Base-by-base conservation (phyloP, 2,329 filamentous ascomycete species). In the Hypoxylon sp. region DNA sequence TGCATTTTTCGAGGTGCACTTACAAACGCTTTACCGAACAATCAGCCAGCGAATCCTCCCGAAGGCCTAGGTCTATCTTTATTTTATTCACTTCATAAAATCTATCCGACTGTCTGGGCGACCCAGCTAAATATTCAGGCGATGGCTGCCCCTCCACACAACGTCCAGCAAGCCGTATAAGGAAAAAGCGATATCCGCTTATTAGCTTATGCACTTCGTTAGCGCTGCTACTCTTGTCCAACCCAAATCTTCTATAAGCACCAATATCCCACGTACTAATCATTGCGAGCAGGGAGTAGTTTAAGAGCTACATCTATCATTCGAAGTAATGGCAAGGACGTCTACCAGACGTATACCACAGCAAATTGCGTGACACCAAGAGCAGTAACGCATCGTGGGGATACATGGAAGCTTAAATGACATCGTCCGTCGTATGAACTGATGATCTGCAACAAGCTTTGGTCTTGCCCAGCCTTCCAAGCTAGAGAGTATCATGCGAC, bases 181-280 rank as follows among this genome's bases (percentile, higher is more conserved):
- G 48, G 41, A 48, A 55, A 52, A 41, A n/a, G 35, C 26, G 29
- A 56, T 34, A 36, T 34, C 31, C 47, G 43, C 43, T 32, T 31
- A 47, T 47, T 47, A 15, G 38, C 29, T 26, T 26, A 34, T 43
- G 43, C 37, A 30, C 36, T 49, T 46, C 6, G 7, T 12, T 37
- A 26, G 11, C 15, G 21, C 7, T 16, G 21, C 19, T 4, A 26
- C 20, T 21, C 11, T 12, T 37, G 19, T 37, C 30, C 30, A 19
- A n/a, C n/a, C n/a, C n/a, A n/a, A n/a, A n/a, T n/a, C n/a, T n/a
- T n/a, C n/a, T n/a, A n/a, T n/a, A n/a, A n/a, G n/a, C n/a, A n/a
- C n/a, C n/a, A n/a, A n/a, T n/a, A n/a, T n/a, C n/a, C n/a, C n/a
- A n/a, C n/a, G n/a, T n/a, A n/a, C 27, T 37, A 37, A 50, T 31